Conservation (phyloP, 176 grass and related monocot genomes). For the Typha latifolia region DNA sequence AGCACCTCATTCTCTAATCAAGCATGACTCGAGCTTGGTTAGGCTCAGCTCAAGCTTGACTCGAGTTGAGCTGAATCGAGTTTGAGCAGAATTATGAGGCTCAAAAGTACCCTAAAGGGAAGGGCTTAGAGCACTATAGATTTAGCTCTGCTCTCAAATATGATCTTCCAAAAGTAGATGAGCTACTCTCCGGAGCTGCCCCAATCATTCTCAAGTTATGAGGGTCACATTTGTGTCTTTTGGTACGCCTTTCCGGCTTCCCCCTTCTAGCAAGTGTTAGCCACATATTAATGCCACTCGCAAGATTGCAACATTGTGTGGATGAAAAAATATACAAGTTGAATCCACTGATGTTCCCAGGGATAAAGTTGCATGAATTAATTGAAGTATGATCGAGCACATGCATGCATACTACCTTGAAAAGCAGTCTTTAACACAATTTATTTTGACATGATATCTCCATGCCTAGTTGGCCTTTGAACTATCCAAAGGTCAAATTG, state of each 20-base stretch:
- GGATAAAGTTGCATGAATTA: not conserved
- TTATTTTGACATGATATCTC: not conserved
- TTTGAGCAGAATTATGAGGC: no score
- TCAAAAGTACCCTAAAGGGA: no score
- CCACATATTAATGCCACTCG: not conserved
- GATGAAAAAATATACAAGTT: not conserved
- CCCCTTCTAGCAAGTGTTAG: not conserved
- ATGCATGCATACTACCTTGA: not conserved
- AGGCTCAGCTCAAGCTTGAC: no score
- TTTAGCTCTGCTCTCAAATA: no score
- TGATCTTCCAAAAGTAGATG: no score
- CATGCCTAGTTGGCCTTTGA: not conserved
- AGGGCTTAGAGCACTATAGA: no score
- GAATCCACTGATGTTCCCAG: not conserved
- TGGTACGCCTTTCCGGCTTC: not conserved
- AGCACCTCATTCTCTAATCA: no score
- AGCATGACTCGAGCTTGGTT: no score
- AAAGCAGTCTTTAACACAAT: not conserved
- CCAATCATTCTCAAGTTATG: no score
- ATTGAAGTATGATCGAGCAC: not conserved
- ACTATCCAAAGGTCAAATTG: not conserved
- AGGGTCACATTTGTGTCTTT: not conserved
- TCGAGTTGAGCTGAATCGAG: no score
- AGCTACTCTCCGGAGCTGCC: no score
- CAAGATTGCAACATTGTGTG: not conserved